A percentile compares a stretch with the other conserved stretches of the same genome.
Conservation (phyloP, 768 basidiomycete species). For the Boletellus ananas region DNA sequence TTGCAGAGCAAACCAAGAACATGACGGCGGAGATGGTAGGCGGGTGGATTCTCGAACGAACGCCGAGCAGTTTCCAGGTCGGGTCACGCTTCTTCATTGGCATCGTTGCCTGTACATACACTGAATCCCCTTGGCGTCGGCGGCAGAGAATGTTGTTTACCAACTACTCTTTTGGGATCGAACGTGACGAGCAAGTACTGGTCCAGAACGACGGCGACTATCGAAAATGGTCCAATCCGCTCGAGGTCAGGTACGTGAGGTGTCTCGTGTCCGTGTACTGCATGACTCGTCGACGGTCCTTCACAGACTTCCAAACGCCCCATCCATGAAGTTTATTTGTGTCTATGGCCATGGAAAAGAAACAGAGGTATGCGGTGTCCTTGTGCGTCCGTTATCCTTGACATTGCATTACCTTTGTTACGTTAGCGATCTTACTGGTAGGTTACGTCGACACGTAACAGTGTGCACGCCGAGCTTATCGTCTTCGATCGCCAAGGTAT, state of each 20-base stretch:
- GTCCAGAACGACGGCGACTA: constrained; percentile 67
- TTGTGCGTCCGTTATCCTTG: not conserved
- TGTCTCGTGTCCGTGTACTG: not conserved
- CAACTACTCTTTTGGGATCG: constrained; percentile 90
- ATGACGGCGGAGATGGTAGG: constrained; percentile 77
- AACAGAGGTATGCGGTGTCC: constrained; percentile 62
- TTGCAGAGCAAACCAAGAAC: constrained; percentile 41
- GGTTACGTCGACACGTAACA: constrained; percentile 10
- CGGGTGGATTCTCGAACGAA: constrained; percentile 78
- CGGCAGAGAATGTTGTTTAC: constrained; percentile 66
- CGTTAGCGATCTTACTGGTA: constrained; percentile 81
- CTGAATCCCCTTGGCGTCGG: not conserved
- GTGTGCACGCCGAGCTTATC: not conserved
- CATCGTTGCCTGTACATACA: not conserved
- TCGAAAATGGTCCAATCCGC: constrained; percentile 89
- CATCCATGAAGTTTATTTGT: constrained; percentile 89
- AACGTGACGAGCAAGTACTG: constrained; percentile 64
- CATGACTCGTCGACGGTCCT: not conserved
- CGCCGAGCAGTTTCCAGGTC: constrained; percentile 79
- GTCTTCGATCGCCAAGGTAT: constrained; percentile 47
- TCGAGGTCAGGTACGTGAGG: constrained; percentile 61
- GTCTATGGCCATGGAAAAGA: constrained; percentile 95
- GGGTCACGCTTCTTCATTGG: constrained; percentile 10
- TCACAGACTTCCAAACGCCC: constrained; percentile 76
- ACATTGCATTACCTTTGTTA: not conserved